Percentiles rank a stretch among this genome's conserved stretches.
Conservation (phyloP, 1,284 basidiomycete genomes). For the Blastosporella zonata region DNA sequence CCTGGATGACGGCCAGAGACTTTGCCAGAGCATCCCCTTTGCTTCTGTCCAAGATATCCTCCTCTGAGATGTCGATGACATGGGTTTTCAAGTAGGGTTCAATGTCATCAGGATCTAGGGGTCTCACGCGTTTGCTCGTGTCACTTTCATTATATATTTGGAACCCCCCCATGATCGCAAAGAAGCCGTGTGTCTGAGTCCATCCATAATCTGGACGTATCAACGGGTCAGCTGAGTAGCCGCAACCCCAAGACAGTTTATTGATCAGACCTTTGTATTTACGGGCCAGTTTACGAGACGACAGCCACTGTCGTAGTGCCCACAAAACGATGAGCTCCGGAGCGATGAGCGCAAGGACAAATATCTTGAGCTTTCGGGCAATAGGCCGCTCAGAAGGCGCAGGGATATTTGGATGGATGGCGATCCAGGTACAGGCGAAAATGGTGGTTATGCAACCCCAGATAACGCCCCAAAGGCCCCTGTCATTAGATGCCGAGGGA, state of each 20-base stretch:
- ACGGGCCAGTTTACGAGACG: conserved; percentile 8
- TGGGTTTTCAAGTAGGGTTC: not conserved
- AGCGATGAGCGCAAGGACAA: conserved; percentile 10
- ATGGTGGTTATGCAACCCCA: conserved; percentile 33
- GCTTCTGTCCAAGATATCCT: conserved; percentile 23
- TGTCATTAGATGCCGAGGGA: not conserved
- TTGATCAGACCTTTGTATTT: conserved; percentile 3
- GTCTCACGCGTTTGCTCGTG: not conserved
- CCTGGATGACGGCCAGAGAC: conserved; percentile 16
- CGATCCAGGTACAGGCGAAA: conserved; percentile 33
- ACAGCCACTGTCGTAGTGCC: conserved; percentile 19
- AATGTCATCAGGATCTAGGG: not conserved
- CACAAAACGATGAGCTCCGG: conserved; percentile 19
- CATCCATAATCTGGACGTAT: conserved; percentile 13
- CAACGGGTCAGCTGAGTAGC: not conserved
- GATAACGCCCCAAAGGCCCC: conserved; percentile 9
- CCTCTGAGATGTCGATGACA: conserved; percentile 7
- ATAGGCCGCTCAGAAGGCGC: conserved; percentile 9
- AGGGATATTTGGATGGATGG: conserved; percentile 36
- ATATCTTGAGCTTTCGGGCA: conserved; percentile 8
- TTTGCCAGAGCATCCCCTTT: conserved; percentile 21
- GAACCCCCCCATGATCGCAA: conserved; percentile 27
- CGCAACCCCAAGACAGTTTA: not conserved
- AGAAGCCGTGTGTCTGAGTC: conserved; percentile 24
- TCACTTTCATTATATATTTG: not conserved